A percentile compares a stretch with the other conserved stretches of the same genome.
phyloP scores from a whole-genome alignment of 768 basidiomycete genomes.

The Suillus discolor region DNA sequence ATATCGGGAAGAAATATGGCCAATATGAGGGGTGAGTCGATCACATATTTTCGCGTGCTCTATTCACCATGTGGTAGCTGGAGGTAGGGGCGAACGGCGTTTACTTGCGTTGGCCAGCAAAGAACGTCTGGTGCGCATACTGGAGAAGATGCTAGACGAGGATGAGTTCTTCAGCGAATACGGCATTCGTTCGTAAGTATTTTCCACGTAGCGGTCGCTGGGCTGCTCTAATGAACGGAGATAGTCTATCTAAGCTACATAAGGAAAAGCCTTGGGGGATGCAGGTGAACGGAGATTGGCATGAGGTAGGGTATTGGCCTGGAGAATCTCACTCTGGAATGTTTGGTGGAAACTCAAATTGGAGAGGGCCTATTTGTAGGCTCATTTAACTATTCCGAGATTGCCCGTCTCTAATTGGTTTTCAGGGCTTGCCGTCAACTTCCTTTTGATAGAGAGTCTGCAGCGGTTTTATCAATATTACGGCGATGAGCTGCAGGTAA shows the following conservation, averaged over 20 bases:
- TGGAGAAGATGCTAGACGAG: slow-evolving; percentile 98
- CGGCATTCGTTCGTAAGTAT: slow-evolving; percentile 88
- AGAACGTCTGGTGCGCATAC: slow-evolving; percentile 83
- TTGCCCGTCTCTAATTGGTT: slow-evolving; percentile 5
- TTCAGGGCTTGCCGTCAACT: slow-evolving; percentile 93
- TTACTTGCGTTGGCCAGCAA: slow-evolving; percentile 90
- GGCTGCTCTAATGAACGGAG: slow-evolving; percentile 15
- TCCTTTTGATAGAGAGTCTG: slow-evolving; percentile 92
- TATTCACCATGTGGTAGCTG: slow-evolving; percentile 27
- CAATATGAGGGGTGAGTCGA: slow-evolving; percentile 78
- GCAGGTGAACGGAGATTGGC: slow-evolving; percentile 87
- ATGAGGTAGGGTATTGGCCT: slow-evolving; percentile 97
- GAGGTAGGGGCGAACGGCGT: slow-evolving; percentile 83
- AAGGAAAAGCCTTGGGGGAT: slow-evolving; percentile 94
- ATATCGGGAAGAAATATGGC: slow-evolving; percentile 93
- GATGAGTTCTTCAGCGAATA: slow-evolving; percentile 95
- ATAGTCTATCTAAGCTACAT: slow-evolving; percentile 85
- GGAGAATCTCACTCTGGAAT: slow-evolving; percentile 97
- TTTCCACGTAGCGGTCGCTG: not conserved
- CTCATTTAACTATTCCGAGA: not conserved
- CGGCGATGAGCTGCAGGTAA: slow-evolving; percentile 80
- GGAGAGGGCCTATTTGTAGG: slow-evolving; percentile 90
- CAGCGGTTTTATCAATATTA: slow-evolving; percentile 99
- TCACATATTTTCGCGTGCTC: not conserved
- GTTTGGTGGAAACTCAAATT: slow-evolving; percentile 99